These are phyloP conservation scores for Camelina neglecta DNA, from an alignment of 345 rosid genomes.

Conservation along the genomic window DNA sequence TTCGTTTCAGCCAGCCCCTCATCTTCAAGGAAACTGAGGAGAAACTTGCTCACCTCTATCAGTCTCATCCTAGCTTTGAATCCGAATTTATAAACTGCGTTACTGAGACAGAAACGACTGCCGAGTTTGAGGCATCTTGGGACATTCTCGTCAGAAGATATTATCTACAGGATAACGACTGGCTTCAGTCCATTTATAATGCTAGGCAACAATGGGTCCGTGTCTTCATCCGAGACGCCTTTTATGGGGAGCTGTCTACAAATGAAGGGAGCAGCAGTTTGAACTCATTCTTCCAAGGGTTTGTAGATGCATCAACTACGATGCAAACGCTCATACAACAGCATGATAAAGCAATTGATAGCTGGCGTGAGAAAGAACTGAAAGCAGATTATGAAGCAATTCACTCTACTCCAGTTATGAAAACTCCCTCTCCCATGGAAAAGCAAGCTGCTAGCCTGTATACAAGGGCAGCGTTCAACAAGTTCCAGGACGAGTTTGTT, in stretches of 20 bases:
- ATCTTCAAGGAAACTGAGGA: slow-evolving; percentile 66
- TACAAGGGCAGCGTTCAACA: slow-evolving; percentile 66
- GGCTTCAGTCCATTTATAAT: slow-evolving; percentile 67
- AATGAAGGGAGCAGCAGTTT: slow-evolving; percentile 47
- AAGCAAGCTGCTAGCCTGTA: slow-evolving; percentile 75
- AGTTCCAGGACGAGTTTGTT: slow-evolving; percentile 80
- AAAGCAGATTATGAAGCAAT: slow-evolving; percentile 76
- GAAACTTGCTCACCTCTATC: slow-evolving; percentile 62
- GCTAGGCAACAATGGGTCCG: slow-evolving; percentile 83
- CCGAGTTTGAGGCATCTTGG: slow-evolving; percentile 79
- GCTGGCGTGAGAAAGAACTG: slow-evolving; percentile 74
- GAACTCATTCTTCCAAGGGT: slow-evolving; percentile 63
- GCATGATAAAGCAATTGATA: slow-evolving; percentile 69
- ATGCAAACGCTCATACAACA: slow-evolving; percentile 56
- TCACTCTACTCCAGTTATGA: slow-evolving; percentile 57
- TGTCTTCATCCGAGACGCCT: slow-evolving; percentile 59
- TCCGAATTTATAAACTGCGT: slow-evolving; percentile 69
- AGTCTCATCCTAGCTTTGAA: slow-evolving; percentile 65
- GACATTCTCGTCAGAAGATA: slow-evolving; percentile 55
- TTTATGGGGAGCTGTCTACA: slow-evolving; percentile 61
- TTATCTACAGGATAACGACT: slow-evolving; percentile 59
- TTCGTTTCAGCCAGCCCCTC: slow-evolving; percentile 58
- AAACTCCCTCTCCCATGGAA: slow-evolving; percentile 83
- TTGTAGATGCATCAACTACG: slow-evolving; percentile 65
- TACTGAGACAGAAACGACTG: slow-evolving; percentile 53